Evolutionary conservation across 1,284 basidiomycete genomes (phyloP), one percentile per base, ranked within the genome.

Genomic region (Marasmius oreades): DNA sequence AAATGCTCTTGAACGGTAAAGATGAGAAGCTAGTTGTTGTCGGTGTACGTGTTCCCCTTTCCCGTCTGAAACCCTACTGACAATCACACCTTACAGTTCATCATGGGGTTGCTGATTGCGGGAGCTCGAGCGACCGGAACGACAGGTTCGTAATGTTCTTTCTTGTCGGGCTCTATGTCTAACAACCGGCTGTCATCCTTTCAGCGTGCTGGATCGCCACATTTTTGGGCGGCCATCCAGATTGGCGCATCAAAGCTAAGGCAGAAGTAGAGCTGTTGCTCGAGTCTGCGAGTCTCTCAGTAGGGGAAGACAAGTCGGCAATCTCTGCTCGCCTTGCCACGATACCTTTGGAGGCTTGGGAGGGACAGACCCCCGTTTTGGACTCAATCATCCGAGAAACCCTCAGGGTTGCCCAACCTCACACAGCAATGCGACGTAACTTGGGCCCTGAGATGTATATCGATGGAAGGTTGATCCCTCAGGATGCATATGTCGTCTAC

Each of bases 361-460:
- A 90, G 68, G 66, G 71, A 2, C 72, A 80, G 55, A 86, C 81
- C 26, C 88, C 88, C 18, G 73, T 86, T 55, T 73, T 90, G 44
- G 88, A 90, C 66, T 75, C 81, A 42, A 73, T 89, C 63, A 84
- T 90, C 63, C 79, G 79, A 61, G 88, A 90, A 71, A 89, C 88
- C 26, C 79, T 87, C 18, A 82, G 88, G 31, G 71, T 90, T 44
- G 87, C 87, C 5, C 85, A 90, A 72, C 86, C 88, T 45, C 86
- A 90, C 69, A 80, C 81, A 2, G 88, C 88, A 54, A 88, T 89
- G 85, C 80, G 88, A 65, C 78, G 83, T 57, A 90, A 90, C 67
- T 70, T 87, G 56, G 88, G 88, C 16, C 82, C 84, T 61, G 81
- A 85, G 53, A 69, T 81, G 34, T 77, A 81, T 63, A 82, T 90